Evolutionary conservation across 2,329 filamentous ascomycete genomes (phyloP).

Genomic region (Apiospora pterosperma): DNA sequence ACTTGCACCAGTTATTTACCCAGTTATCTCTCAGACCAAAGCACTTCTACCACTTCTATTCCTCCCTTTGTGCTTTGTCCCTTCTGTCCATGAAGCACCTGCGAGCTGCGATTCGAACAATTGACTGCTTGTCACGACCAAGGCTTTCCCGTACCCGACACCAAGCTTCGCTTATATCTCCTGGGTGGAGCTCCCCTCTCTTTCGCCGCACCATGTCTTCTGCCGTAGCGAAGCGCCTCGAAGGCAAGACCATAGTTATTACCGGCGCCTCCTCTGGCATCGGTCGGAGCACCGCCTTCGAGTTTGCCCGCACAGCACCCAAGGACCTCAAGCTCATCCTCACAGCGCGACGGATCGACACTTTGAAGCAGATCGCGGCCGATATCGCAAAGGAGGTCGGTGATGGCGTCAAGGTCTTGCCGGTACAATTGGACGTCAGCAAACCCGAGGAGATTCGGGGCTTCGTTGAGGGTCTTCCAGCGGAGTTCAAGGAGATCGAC

Average conservation of each 20-base stretch:
- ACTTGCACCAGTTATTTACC: background rate
- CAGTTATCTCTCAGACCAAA: background rate
- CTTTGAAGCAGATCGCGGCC: constrained; percentile 69
- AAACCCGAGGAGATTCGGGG: constrained; percentile 68
- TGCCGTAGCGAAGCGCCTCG: constrained; percentile 76
- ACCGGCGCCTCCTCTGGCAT: constrained; percentile 95
- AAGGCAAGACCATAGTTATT: constrained; percentile 88
- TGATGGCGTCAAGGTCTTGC: constrained; percentile 74
- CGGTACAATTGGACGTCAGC: constrained; percentile 85
- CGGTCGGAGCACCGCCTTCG: constrained; percentile 76
- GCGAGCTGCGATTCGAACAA: background rate
- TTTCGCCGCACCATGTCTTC: constrained; percentile 37
- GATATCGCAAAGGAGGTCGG: constrained; percentile 77
- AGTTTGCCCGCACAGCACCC: constrained; percentile 84
- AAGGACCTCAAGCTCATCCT: constrained; percentile 78
- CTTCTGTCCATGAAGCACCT: background rate
- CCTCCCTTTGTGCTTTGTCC: background rate
- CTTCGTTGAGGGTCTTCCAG: constrained; percentile 72
- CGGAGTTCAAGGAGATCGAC: constrained; percentile 81
- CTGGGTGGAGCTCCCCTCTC: background rate
- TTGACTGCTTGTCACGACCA: background rate
- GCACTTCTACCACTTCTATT: background rate
- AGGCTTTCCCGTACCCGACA: background rate
- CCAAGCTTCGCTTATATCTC: constrained; percentile 1
- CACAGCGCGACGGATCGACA: constrained; percentile 82